Evolutionary conservation across 495 filamentous ascomycete genomes (phyloP), one percentile per base, ranked within the genome.

Genomic region (Trichoderma erinaceum): DNA sequence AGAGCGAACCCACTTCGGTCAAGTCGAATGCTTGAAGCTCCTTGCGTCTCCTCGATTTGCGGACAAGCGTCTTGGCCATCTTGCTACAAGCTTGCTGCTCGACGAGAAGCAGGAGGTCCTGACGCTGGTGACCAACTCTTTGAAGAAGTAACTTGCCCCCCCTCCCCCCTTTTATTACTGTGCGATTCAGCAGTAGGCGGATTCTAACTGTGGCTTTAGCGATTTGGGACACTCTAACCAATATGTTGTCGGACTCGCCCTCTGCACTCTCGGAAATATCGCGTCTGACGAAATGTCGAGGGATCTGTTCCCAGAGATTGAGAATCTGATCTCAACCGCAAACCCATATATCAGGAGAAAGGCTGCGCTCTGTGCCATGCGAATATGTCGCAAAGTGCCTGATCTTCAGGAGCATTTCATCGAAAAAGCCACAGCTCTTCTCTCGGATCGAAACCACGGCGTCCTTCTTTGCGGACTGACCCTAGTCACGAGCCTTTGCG

Each of bases 51-150:
- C 96, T 69, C 91, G 93, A 48, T 99, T 99, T 77, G 95, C 96
- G 71, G 95, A 99, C 84, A 99, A 99, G 81, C 88, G 95, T 52
- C 79, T 99, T 74, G 95, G 95, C 29, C 97, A 99, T 77, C 81
- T 99, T 69, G 95, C 96, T 27, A 97, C 95, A 0, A 99, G 97
- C 88, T 80, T 99, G 71, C 79, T 99, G 73, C 80, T 99, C 70
- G 95, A 99, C 77, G 95, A 99, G 83, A 99, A 99, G 73, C 95
- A 99, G 75, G 96, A 98, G 77, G 95, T 99, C 7, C 78, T 99
- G 76, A 99, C 95, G 15, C 79, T 99, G 65, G 96, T 99, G 44
- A 99, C 95, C 68, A 99, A 99, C 75, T 98, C 95, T 6, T 79
- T 99, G 64, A 92, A 97, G 78, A 98, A 97, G 93, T 97, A 81